Percentiles rank a stretch among this genome's conserved stretches.
phyloP scores from a whole-genome alignment of 352 stramenopile species.

The Phytopythium ostracodes region DNA sequence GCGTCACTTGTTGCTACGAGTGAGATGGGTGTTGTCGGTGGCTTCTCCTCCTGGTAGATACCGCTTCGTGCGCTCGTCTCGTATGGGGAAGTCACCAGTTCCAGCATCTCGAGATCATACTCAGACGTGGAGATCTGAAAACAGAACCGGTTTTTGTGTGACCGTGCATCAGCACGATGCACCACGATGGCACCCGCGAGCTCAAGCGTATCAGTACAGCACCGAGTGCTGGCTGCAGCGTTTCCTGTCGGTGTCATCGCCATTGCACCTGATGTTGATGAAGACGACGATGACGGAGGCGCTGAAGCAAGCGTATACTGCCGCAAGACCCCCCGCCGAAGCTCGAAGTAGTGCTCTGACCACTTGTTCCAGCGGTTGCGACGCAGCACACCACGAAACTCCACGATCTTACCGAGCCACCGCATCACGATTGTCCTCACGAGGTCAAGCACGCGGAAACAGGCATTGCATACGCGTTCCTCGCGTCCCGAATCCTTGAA shows the following conservation, averaged over 20 bases:
- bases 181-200: slow-evolving; percentile 80
- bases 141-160: slow-evolving; percentile 69
- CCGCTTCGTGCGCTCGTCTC: not conserved
- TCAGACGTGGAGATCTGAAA: slow-evolving; percentile 77
- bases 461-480: slow-evolving; percentile 69
- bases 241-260: not conserved
- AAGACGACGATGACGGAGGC: not conserved
- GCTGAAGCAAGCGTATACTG: slow-evolving; percentile 68
- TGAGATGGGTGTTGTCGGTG: not conserved
- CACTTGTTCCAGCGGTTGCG: slow-evolving; percentile 77
- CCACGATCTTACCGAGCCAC: slow-evolving; percentile 66
- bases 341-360: slow-evolving; percentile 78
- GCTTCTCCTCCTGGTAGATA: slow-evolving; percentile 3
- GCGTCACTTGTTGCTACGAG: not conserved
- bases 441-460: slow-evolving; percentile 57
- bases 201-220: slow-evolving; percentile 60
- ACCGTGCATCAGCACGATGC: slow-evolving; percentile 61
- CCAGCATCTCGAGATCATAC: slow-evolving; percentile 20
- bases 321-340: slow-evolving; percentile 68
- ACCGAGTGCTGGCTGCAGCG: slow-evolving; percentile 9
- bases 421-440: slow-evolving; percentile 62
- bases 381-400: slow-evolving; percentile 66
- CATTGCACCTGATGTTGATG: not conserved
- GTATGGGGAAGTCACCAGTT: slow-evolving; percentile 5
- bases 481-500: slow-evolving; percentile 62